Base-by-base conservation (phyloP, 306 rosid genomes). In the Fragaria iinumae region DNA sequence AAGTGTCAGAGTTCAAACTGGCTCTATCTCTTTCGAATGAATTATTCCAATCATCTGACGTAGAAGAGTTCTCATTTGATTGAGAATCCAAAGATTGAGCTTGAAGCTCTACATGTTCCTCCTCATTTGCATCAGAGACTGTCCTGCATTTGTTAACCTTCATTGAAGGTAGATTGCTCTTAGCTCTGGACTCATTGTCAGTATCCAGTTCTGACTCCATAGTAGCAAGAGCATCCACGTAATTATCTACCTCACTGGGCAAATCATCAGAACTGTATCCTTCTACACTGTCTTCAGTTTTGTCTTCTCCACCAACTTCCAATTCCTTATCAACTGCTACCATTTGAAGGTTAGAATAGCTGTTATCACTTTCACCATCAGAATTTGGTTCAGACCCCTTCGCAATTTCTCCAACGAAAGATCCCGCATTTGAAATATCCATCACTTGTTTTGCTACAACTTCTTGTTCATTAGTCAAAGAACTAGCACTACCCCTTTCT, bases 171-270 rank as follows among this genome's bases (percentile, higher is more conserved):
- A 44, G 39, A 44, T 79, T 53, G 56, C 69, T 83, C 89, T 50
- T 85, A 62, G 85, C 69, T 86, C 88, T 84, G 70, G 34, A 53
- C 69, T 88, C 96, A 81, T 86, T 87, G 70, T 91, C 96, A 34
- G 77, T 71, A 69, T 92, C 96, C 62, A 89, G 14, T 84, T 96
- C 98, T 25, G 91, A 90, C 44, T 91, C 97, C 73, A 96, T 80
- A 70, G 86, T 89, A 77, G 90, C 82, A 74, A 92, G 88, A 63
- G 96, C 98, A 85, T 96, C 94, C 91, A 83, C 62, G 68, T 93
- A 93, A 85, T 89, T 89, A 79, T 95, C 98, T 83, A 90, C 90
- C 85, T 93, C 98, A 77, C 98, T 87, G 59, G 79, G 84, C 69
- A 86, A 63, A 72, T 86, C 93, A 81, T 88, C 96, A 83, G 93